phyloP scores from a whole-genome alignment of 768 basidiomycete genomes.

The Pleurotus salmoneostramineus region DNA sequence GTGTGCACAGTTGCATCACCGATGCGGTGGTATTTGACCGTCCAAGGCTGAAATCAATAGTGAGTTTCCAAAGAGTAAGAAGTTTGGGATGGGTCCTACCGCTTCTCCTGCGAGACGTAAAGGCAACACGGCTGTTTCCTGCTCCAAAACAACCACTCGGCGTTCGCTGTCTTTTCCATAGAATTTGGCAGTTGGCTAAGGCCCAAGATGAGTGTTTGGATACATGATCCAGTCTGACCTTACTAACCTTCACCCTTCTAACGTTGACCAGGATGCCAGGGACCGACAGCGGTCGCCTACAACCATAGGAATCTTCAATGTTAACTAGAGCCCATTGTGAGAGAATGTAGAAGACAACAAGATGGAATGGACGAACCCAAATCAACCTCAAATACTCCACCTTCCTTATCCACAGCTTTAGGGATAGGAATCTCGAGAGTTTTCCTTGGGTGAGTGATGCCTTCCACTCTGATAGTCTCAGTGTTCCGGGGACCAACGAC shows the following conservation, averaged over 20 bases:
- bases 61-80: not conserved
- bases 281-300: slow-evolving; percentile 70
- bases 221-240: too few species aligned
- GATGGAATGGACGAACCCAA: slow-evolving; percentile 42
- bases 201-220: too few species aligned
- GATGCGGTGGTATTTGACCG: slow-evolving; percentile 62
- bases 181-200: slow-evolving; percentile 83
- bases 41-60: slow-evolving; percentile 70
- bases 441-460: slow-evolving; percentile 52
- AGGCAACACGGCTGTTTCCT: slow-evolving; percentile 69
- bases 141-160: slow-evolving; percentile 65
- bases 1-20: slow-evolving; percentile 35
- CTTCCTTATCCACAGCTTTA: slow-evolving; percentile 54
- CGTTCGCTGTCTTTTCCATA: slow-evolving; percentile 63
- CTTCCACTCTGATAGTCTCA: slow-evolving; percentile 50
- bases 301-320: slow-evolving; percentile 86
- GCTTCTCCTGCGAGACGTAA: slow-evolving; percentile 88
- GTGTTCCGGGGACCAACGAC: slow-evolving; percentile 70
- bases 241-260: slow-evolving; percentile 65
- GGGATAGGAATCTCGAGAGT: slow-evolving; percentile 68
- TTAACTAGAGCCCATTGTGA: slow-evolving; percentile 47
- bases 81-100: slow-evolving; percentile 40
- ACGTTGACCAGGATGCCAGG: slow-evolving; percentile 86
- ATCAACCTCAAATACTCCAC: slow-evolving; percentile 78
- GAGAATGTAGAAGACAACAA: not conserved